Evolutionary conservation across 371 early-diverging fungal species (phyloP).

Genomic region (Apophysomyces trapeziformis): DNA sequence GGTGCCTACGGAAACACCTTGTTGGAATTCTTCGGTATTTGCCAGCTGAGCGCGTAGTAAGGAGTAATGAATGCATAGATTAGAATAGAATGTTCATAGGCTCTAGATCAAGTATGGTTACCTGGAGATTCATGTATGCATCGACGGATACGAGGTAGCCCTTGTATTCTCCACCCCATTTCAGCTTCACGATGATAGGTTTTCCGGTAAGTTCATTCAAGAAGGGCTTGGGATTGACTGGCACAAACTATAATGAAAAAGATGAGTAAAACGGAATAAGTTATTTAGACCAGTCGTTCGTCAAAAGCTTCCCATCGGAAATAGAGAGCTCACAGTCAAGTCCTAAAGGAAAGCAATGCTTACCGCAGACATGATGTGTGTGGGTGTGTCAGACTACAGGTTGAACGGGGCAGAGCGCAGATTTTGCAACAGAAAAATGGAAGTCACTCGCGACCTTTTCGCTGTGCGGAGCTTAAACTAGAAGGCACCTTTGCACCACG

Average conservation of each 20-base stretch:
- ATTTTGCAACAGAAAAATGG: no score
- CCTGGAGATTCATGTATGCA: conserved; percentile 98
- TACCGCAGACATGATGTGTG: conserved; percentile 4
- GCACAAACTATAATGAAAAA: conserved; percentile 69
- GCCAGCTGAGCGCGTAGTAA: conserved; percentile 64
- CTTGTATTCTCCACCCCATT: conserved; percentile 99
- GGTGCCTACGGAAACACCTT: conserved; percentile 87
- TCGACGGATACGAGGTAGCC: conserved; percentile 92
- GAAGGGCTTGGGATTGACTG: conserved; percentile 97
- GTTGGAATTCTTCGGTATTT: conserved; percentile 93
- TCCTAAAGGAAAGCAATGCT: background rate
- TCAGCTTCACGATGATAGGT: conserved; percentile 89
- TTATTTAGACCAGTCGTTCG: background rate
- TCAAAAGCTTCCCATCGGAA: background rate
- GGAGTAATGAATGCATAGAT: background rate
- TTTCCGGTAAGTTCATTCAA: conserved; percentile 92
- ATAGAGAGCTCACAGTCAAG: background rate
- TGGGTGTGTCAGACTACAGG: background rate
- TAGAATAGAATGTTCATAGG: conserved; percentile 7
- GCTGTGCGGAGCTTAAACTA: no score
- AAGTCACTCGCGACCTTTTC: no score
- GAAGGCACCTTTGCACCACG: no score
- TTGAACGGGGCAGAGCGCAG: background rate
- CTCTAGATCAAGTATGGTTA: conserved; percentile 31
- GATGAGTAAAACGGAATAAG: background rate